phyloP scores from a whole-genome alignment of 1,139 yeast species.

The Eremothecium coryli region DNA sequence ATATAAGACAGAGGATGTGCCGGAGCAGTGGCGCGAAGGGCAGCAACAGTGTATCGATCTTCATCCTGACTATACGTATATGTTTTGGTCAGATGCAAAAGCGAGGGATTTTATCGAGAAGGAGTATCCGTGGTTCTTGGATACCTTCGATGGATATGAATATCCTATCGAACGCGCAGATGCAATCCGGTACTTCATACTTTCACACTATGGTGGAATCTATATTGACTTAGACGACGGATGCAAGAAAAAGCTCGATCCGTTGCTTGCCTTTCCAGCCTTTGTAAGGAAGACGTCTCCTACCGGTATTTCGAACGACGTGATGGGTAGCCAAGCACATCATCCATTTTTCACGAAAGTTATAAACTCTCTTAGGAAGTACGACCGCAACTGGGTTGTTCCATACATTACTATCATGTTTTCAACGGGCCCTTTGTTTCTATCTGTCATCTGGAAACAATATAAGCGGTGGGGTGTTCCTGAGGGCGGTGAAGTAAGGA shows the following conservation, averaged over 20 bases:
- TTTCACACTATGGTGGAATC: slow-evolving; percentile 79
- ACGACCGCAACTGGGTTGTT: slow-evolving; percentile 64
- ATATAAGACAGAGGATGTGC: slow-evolving; percentile 68
- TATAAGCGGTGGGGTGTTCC: slow-evolving; percentile 73
- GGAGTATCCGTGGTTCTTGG: slow-evolving; percentile 78
- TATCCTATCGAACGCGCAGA: slow-evolving; percentile 88
- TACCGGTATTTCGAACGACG: slow-evolving; percentile 86
- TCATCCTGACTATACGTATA: slow-evolving; percentile 83
- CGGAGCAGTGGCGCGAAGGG: slow-evolving; percentile 71
- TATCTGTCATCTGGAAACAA: slow-evolving; percentile 80
- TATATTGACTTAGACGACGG: slow-evolving; percentile 89
- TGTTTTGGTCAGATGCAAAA: slow-evolving; percentile 84
- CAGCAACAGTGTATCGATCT: slow-evolving; percentile 66
- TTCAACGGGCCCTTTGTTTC: slow-evolving; percentile 84
- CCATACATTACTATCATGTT: slow-evolving; percentile 91
- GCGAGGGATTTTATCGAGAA: slow-evolving; percentile 68
- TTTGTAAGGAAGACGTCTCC: slow-evolving; percentile 83
- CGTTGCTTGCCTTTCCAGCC: slow-evolving; percentile 71
- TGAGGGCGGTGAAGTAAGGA: slow-evolving; percentile 52
- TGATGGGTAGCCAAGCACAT: slow-evolving; percentile 79
- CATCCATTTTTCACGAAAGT: slow-evolving; percentile 79
- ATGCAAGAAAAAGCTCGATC: slow-evolving; percentile 68
- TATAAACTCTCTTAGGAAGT: slow-evolving; percentile 52
- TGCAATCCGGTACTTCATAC: slow-evolving; percentile 80
- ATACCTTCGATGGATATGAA: slow-evolving; percentile 66